phyloP scores from a whole-genome alignment of 2,329 filamentous ascomycete genomes.

The Aureobasidium sp. region DNA sequence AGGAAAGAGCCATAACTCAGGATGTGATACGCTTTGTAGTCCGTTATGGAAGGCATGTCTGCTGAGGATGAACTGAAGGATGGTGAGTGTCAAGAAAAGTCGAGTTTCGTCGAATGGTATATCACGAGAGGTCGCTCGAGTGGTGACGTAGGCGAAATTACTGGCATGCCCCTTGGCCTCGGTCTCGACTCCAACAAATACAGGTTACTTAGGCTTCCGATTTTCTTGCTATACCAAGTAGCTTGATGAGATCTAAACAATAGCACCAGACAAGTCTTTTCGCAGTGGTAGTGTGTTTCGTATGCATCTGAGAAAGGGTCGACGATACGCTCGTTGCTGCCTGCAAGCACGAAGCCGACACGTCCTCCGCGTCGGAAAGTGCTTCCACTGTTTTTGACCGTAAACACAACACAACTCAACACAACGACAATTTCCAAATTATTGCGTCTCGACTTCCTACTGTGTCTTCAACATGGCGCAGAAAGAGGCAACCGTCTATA shows the following conservation, averaged over 20 bases:
- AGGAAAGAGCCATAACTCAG: conserved; percentile 75
- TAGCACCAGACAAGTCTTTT: neutral
- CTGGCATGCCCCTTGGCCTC: neutral
- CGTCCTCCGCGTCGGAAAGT: conserved; percentile 3
- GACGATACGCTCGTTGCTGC: conserved; percentile 12
- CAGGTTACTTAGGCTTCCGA: neutral
- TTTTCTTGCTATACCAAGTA: neutral
- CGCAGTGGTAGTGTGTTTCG: neutral
- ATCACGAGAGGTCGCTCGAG: conserved; percentile 5
- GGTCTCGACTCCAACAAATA: neutral
- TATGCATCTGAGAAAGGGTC: neutral
- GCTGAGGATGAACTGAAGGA: neutral
- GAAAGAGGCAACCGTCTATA: conserved; percentile 89
- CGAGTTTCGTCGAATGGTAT: neutral
- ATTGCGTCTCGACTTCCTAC: neutral
- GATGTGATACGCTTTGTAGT: conserved; percentile 67
- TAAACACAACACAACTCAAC: conserved; percentile 10
- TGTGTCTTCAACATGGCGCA: conserved; percentile 59
- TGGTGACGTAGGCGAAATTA: conserved; percentile 10
- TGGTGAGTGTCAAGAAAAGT: neutral
- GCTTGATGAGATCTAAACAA: neutral
- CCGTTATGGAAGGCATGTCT: conserved; percentile 34
- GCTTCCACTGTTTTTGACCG: neutral
- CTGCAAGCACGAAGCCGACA: conserved; percentile 15
- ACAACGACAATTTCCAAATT: neutral